phyloP scores from a whole-genome alignment of 2,329 filamentous ascomycete species.

The Exophiala aquamarina region DNA sequence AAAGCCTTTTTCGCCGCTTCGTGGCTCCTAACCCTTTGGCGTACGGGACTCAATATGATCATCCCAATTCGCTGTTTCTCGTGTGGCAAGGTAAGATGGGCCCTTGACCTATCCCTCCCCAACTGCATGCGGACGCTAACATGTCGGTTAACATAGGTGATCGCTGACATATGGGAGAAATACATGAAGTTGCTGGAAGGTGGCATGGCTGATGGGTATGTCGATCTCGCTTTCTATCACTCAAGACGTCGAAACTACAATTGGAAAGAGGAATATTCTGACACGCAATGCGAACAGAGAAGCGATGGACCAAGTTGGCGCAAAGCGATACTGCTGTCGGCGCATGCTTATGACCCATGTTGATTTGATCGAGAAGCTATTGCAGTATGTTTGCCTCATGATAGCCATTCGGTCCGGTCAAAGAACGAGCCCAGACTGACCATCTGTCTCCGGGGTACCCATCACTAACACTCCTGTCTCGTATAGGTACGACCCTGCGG shows the following conservation, averaged over 20 bases:
- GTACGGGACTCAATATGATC: conserved; percentile 69
- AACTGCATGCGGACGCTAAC: no score
- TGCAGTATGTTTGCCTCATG: conserved; percentile 67
- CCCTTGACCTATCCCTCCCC: no score
- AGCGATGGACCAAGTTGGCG: conserved; percentile 91
- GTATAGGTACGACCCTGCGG: conserved; percentile 26
- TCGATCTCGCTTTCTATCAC: conserved; percentile 16
- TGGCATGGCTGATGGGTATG: conserved; percentile 71
- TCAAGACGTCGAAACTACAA: not conserved
- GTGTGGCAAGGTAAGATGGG: conserved; percentile 94
- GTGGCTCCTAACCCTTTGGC: no score
- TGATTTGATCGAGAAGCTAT: conserved; percentile 95
- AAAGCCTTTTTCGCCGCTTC: no score
- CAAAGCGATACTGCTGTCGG: conserved; percentile 96
- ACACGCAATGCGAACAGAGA: conserved; percentile 59
- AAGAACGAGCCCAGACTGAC: no score
- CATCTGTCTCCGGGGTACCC: no score
- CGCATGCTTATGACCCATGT: conserved; percentile 99
- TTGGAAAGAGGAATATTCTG: not conserved
- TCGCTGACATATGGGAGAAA: conserved; percentile 94
- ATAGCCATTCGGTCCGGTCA: no score
- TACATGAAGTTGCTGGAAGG: conserved; percentile 88
- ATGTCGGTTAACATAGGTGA: conserved; percentile 65
- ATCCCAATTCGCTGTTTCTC: conserved; percentile 99
- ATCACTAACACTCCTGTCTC: no score